These are phyloP conservation scores for Chondrus crispus DNA, from an alignment of 23 red algal species.

Conservation along the genomic window DNA sequence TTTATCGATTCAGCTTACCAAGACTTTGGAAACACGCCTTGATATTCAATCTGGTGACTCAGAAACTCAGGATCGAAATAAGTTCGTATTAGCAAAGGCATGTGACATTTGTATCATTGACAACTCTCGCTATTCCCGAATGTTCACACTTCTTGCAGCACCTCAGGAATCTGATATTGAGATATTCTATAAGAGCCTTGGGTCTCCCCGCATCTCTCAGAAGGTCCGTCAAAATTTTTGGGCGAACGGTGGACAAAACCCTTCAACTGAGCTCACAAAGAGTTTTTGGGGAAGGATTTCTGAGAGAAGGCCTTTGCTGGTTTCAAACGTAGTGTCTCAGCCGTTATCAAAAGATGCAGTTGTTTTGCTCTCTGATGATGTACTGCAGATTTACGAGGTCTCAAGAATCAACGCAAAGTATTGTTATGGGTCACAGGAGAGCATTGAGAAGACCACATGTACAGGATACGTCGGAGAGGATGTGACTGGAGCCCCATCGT, in stretches of 20 bases:
- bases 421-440: not conserved
- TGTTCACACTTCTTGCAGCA: conserved; percentile 28
- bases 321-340: conserved; percentile 26
- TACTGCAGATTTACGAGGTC: conserved; percentile 23
- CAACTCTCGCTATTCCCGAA: conserved; percentile 25
- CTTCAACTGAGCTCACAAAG: not conserved
- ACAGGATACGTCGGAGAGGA: not conserved
- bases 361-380: not conserved
- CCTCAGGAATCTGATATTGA: conserved; percentile 56
- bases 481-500: not conserved
- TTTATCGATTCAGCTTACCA: conserved; percentile 22
- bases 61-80: not conserved
- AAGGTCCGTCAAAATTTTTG: conserved; percentile 14
- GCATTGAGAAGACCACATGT: conserved; percentile 37
- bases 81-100: conserved; percentile 29
- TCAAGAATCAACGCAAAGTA: conserved; percentile 14
- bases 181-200: conserved; percentile 32
- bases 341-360: conserved; percentile 25
- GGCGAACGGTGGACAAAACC: not conserved
- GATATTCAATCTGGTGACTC: not conserved
- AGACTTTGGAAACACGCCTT: too few relatives aligned
- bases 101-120: conserved; percentile 57
- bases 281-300: conserved; percentile 8
- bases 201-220: conserved; percentile 33
- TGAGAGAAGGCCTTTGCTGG: conserved; percentile 49